Base-by-base conservation (phyloP, 345 rosid genomes). In the Eutrema heterophyllum region DNA sequence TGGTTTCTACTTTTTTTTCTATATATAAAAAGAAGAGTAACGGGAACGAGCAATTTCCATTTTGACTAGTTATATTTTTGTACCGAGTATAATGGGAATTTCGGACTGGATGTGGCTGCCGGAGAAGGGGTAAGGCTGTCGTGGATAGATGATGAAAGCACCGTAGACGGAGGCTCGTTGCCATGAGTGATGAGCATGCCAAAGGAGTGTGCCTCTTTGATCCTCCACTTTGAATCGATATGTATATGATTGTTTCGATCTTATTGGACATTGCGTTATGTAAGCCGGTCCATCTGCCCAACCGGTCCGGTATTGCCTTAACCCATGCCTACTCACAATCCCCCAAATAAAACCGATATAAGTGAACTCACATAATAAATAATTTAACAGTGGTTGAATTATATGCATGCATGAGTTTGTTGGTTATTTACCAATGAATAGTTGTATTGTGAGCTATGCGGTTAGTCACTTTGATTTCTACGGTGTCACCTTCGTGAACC, bases 211-310 rank as follows among this genome's bases (percentile, higher is more conserved):
- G 21, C 91, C 94, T 74, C 89, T 83, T 75, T 86, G 91, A 35
- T 79, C 78, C 7, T 7, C 67, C 9, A 86, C 86, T 4, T 49
- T 75, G 83, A 88, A 86, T 61, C 74, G 74, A 77, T 88, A 88
- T 2, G 85, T 80, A 66, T 83, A 88, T 39, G 88, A 57, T 40
- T 82, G 77, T 29, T 86, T 86, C 67, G 76, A 75, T 80, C 76
- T 67, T 2, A 88, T 83, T 2, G 94, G 94, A 72, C 93, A 88
- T 5, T 88, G 90, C 9, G 90, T 86, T 15, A 88, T 9, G 61
- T 88, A 88, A 33, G 92, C 86, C 7, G 90, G 90, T 49, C 93
- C 93, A 55, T 88, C 90, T 0, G 90, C 87, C 90, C 93, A 88
- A 44, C 86, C 89, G 2, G 84, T 85, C 24, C 91, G 78, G 30